Evolutionary conservation across 176 grass and related monocot genomes (phyloP), one percentile per base, ranked within the genome.

Genomic region (Cymbopogon citratus): DNA sequence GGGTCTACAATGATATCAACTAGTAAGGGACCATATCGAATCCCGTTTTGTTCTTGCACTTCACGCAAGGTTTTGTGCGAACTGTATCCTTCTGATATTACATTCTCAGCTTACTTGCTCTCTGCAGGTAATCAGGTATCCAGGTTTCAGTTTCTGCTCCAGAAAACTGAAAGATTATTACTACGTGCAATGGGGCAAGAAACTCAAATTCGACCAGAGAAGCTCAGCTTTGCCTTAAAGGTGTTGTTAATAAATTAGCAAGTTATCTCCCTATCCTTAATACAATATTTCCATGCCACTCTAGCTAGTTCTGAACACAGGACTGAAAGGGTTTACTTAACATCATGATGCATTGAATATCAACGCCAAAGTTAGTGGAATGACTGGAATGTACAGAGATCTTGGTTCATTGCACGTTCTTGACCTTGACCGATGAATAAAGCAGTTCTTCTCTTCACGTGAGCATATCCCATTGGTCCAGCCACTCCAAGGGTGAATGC

Each of bases 371-470:
- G 44, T 65, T 81, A 38, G 33, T 56, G 64, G 28, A 67, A 52
- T 38, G 56, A 71, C 45, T 59, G 36, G 83, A 85, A 85, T 60
- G 39, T 82, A 35, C 61, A 57, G 36, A 86, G 59, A 34, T 46
- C 26, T 26, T 35, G 44, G 59, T 46, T 65, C 51, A 76, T 29
- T 73, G 40, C 57, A 57, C 75, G 66, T 66, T 67, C 44, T 38
- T 79, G 67, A 74, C 26, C 62, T 78, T 82, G 83, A 73, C 78
- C 59, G 27, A 45, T 0, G 78, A 78, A 86, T 85, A 82, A 86
- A 90, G 74, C 57, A 49, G 16, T 61, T 76, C 66, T n/a, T 48
- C 60, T 75, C 73, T 86, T 86, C 87, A 86, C 87, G 45, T 89
- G 87, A 70, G 73, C 79, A 86, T 85, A 86, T 74, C 78, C 73